phyloP scores from a whole-genome alignment of 73 alveolate genomes.

The Symbiodinium natans region DNA sequence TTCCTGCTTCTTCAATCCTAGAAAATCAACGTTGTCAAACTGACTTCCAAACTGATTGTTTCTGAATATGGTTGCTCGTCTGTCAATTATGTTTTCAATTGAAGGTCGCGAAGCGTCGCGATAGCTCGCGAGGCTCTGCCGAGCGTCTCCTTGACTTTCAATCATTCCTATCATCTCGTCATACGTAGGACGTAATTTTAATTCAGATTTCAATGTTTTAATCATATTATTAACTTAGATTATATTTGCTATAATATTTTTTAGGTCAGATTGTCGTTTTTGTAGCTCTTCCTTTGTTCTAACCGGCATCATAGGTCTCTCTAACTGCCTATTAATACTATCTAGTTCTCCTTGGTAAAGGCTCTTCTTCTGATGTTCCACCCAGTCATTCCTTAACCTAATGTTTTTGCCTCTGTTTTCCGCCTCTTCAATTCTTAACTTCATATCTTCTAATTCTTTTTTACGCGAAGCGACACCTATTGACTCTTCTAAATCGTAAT shows the following conservation, averaged over 20 bases:
- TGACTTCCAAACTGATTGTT: background rate
- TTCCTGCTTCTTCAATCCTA: conserved; percentile 1
- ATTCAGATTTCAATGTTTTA: background rate
- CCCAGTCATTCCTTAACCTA: conserved; percentile 17
- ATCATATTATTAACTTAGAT: background rate
- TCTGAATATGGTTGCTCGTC: conserved; percentile 1
- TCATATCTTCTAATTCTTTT: background rate
- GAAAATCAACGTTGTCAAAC: background rate
- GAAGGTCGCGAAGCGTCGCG: too few species aligned
- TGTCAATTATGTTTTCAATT: background rate
- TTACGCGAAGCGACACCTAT: background rate
- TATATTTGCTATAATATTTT: background rate
- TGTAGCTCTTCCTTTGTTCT: background rate
- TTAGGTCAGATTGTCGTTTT: background rate
- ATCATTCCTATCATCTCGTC: background rate
- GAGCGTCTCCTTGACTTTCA: background rate
- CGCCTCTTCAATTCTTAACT: background rate
- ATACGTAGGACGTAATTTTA: background rate
- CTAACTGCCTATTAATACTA: background rate
- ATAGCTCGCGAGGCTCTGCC: too few species aligned
- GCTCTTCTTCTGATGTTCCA: background rate
- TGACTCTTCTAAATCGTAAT: background rate
- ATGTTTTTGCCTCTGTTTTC: background rate
- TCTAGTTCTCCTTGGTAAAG: background rate
- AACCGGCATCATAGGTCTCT: conserved; percentile 3